phyloP scores from a whole-genome alignment of 2,329 filamentous ascomycete genomes.

The Cytospora piceae region DNA sequence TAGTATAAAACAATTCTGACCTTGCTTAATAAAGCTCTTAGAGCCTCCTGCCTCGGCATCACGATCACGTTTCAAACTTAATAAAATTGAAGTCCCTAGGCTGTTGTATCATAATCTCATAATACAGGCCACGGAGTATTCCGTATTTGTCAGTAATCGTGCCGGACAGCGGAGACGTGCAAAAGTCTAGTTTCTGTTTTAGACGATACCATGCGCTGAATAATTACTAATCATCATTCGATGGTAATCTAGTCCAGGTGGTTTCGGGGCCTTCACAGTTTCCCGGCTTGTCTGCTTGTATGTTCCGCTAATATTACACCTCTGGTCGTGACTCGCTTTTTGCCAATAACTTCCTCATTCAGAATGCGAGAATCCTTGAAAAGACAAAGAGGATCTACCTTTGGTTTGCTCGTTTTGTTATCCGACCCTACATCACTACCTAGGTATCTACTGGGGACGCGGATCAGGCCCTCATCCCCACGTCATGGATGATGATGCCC shows the following conservation, averaged over 20 bases:
- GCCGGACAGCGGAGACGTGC: not conserved
- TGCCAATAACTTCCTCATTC: too few species aligned
- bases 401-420: too few species aligned
- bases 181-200: not conserved
- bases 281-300: too few species aligned
- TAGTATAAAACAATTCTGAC: too few species aligned
- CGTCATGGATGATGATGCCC: not conserved
- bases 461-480: not conserved
- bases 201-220: too few species aligned
- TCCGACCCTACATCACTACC: too few species aligned
- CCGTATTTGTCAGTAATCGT: not conserved
- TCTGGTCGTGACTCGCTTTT: too few species aligned
- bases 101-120: not conserved
- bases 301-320: too few species aligned
- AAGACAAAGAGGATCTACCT: not conserved
- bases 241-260: too few species aligned
- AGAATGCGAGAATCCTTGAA: not conserved
- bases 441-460: too few species aligned
- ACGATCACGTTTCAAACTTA: not conserved
- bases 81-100: not conserved
- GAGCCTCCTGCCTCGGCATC: slow-evolving; percentile 11
- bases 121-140: not conserved
- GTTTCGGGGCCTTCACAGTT: not conserved
- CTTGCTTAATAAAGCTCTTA: slow-evolving; percentile 9
- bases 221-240: too few species aligned